Percentiles rank a stretch among this genome's conserved stretches.
These are phyloP conservation scores for Nothopassalora personata DNA, from an alignment of 2,329 filamentous ascomycete species.

Conservation along the genomic window DNA sequence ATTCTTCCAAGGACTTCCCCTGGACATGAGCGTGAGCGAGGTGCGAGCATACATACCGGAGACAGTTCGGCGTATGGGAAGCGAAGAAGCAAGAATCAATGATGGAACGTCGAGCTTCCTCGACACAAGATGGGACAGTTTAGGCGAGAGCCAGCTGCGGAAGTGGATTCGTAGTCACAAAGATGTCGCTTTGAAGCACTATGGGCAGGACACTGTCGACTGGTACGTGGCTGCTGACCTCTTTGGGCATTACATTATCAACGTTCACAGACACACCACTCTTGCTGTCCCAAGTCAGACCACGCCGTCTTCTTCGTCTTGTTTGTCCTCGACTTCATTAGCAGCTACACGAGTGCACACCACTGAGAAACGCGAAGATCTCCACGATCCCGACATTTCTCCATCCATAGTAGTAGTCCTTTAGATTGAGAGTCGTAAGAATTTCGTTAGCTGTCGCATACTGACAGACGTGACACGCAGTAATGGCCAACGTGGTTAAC, in stretches of 20 bases:
- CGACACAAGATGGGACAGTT: constrained; percentile 31
- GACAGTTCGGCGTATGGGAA: constrained; percentile 20
- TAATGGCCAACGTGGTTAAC: constrained; percentile 53
- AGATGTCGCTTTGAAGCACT: constrained; percentile 35
- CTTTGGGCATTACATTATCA: background rate
- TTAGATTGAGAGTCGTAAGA: constrained; percentile 56
- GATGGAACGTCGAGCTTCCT: constrained; percentile 24
- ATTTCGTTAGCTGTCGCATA: constrained; percentile 56
- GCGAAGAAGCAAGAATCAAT: constrained; percentile 7
- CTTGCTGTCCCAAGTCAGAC: background rate
- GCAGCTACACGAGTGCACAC: constrained; percentile 8
- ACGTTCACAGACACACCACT: background rate
- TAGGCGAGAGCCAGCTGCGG: constrained; percentile 37
- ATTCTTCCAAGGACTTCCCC: constrained; percentile 36
- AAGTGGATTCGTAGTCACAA: constrained; percentile 34
- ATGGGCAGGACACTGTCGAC: constrained; percentile 29
- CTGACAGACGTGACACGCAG: constrained; percentile 55
- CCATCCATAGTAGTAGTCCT: constrained; percentile 60
- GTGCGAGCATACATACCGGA: constrained; percentile 32
- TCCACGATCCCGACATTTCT: constrained; percentile 57
- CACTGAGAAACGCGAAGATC: constrained; percentile 42
- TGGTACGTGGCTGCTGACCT: constrained; percentile 19
- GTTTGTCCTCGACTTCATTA: constrained; percentile 2
- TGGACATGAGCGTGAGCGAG: constrained; percentile 39
- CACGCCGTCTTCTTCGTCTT: background rate